phyloP scores from a whole-genome alignment of 2,329 filamentous ascomycete genomes.

The Ophiostoma himal-ulmi region DNA sequence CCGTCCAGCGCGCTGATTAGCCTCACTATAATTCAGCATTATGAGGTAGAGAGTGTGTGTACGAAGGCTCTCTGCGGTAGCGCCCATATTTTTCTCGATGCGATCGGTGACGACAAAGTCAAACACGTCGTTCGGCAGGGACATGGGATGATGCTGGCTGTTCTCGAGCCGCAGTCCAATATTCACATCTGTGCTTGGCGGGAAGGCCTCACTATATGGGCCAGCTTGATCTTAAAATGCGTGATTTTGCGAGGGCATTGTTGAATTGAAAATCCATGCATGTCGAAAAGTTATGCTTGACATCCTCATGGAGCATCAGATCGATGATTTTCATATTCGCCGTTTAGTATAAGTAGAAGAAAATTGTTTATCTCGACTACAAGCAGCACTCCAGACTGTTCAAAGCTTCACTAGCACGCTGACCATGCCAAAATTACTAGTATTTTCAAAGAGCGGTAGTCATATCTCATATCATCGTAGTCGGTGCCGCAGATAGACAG shows the following conservation, averaged over 20 bases:
- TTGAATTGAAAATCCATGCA: neutral
- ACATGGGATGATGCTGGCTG: neutral
- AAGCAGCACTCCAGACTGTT: too few relatives aligned
- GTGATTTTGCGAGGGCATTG: neutral
- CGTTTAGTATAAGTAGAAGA: too few relatives aligned
- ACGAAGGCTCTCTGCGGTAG: neutral
- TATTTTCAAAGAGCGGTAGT: too few relatives aligned
- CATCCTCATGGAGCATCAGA: neutral
- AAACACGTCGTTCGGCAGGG: neutral
- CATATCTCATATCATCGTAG: too few relatives aligned
- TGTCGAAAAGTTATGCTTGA: neutral
- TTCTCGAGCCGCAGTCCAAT: neutral
- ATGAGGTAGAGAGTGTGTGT: neutral
- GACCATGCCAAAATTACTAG: too few relatives aligned
- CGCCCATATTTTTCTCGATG: neutral
- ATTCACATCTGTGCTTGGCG: neutral
- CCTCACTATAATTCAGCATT: neutral
- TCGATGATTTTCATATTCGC: neutral
- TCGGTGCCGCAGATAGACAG: too few relatives aligned
- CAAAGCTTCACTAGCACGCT: too few relatives aligned
- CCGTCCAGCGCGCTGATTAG: neutral
- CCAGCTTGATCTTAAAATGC: neutral
- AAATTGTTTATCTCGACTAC: too few relatives aligned
- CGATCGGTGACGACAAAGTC: neutral
- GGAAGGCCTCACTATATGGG: neutral